Evolutionary conservation across 768 basidiomycete species (phyloP).

Genomic region (Suillus occidentalis): DNA sequence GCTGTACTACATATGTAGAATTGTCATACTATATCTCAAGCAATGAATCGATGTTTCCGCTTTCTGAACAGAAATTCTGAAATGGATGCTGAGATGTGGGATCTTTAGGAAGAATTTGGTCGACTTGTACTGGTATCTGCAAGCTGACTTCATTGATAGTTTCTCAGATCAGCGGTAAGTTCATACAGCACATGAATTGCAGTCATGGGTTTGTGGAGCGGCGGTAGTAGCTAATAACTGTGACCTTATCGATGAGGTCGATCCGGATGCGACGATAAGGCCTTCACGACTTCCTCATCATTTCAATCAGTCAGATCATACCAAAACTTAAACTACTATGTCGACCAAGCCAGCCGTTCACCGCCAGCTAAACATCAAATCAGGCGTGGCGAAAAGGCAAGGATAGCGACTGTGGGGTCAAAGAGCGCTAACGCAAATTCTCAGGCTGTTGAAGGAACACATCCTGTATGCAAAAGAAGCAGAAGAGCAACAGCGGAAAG

Average conservation of each 20-base stretch:
- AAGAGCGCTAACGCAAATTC: slow-evolving; percentile 1
- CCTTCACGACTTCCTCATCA: not conserved
- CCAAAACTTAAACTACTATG: not conserved
- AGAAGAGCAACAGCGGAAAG: slow-evolving; percentile 52
- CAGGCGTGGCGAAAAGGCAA: slow-evolving; percentile 34
- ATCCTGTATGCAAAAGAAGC: slow-evolving; percentile 65
- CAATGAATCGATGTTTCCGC: slow-evolving; percentile 8
- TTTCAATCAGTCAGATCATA: not conserved
- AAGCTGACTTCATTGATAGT: not conserved
- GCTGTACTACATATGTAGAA: slow-evolving; percentile 35
- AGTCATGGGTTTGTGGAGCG: not conserved
- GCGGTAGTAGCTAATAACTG: not conserved
- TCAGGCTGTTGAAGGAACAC: slow-evolving; percentile 69
- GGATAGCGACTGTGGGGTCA: slow-evolving; percentile 1
- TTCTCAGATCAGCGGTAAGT: not conserved
- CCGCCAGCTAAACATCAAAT: slow-evolving; percentile 78
- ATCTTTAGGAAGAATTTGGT: not conserved
- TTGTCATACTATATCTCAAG: slow-evolving; percentile 13
- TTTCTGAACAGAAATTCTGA: not conserved
- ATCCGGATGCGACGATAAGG: not conserved
- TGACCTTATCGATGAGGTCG: slow-evolving; percentile 6
- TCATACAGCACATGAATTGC: not conserved
- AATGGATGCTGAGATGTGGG: not conserved
- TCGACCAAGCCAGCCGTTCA: slow-evolving; percentile 37
- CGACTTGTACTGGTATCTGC: not conserved